phyloP scores from a whole-genome alignment of 257 asterid genomes.

The Agastache rugosa region DNA sequence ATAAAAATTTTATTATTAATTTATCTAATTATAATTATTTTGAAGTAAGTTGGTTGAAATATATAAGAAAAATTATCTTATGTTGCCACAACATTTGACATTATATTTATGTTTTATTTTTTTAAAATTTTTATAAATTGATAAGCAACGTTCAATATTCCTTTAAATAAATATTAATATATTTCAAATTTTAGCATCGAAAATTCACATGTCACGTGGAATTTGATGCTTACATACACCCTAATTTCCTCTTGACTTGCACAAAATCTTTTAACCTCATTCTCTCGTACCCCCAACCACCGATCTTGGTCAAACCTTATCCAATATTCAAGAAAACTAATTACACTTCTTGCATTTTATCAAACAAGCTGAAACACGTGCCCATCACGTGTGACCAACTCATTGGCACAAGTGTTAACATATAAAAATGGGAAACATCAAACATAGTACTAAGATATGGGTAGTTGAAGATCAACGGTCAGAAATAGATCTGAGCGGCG shows the following conservation, averaged over 20 bases:
- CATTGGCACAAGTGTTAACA: constrained; percentile 37
- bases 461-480: constrained; percentile 36
- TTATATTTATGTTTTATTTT: no score
- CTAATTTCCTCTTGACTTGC: background rate
- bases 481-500: background rate
- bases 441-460: background rate
- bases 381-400: constrained; percentile 25
- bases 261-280: background rate
- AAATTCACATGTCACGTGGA: no score
- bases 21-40: no score
- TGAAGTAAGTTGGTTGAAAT: no score
- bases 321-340: background rate
- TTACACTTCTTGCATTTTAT: background rate
- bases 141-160: no score
- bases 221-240: background rate
- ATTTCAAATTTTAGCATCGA: no score
- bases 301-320: background rate
- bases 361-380: constrained; percentile 25
- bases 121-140: no score
- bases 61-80: no score
- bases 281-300: constrained; percentile 13
- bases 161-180: no score
- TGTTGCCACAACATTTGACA: no score
- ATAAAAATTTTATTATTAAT: no score
- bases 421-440: background rate